Percentiles rank a stretch among this genome's conserved stretches.
phyloP scores from a whole-genome alignment of 2,329 filamentous ascomycete species.

The Ceratocystis cacaofunesta region DNA sequence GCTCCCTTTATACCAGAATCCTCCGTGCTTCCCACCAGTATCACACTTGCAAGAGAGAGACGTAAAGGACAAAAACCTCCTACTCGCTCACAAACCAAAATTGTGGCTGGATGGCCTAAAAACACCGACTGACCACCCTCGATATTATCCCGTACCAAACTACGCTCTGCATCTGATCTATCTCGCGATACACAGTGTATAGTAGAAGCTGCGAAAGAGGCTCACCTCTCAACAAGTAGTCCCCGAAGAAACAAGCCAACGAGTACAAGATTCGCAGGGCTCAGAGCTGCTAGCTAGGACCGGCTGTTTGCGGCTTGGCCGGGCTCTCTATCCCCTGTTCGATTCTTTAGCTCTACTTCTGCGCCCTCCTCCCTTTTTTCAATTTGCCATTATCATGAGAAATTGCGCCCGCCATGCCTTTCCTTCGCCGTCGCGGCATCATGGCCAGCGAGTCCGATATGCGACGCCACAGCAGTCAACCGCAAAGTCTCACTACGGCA shows the following conservation, averaged over 20 bases:
- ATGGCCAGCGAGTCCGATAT: constrained; percentile 45
- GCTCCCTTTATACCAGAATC: not conserved
- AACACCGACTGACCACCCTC: not conserved
- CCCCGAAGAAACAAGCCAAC: not conserved
- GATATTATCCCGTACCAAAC: not conserved
- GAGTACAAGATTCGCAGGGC: not conserved
- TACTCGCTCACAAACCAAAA: not conserved
- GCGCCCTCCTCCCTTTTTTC: not conserved
- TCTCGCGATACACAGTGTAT: not conserved
- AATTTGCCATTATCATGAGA: constrained; percentile 24
- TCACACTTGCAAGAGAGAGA: not conserved
- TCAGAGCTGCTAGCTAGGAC: not conserved
- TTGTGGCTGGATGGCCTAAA: not conserved
- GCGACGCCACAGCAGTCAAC: constrained; percentile 34
- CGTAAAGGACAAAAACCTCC: not conserved
- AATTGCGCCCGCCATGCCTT: constrained; percentile 37
- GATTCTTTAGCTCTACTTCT: not conserved
- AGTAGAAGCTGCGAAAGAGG: not conserved
- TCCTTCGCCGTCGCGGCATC: constrained; percentile 46
- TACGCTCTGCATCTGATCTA: not conserved
- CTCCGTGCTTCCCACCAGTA: not conserved
- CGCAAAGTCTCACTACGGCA: constrained; percentile 20
- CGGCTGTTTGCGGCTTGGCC: constrained; percentile 8
- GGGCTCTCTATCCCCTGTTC: constrained; percentile 7
- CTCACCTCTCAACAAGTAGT: not conserved